Evolutionary conservation across 192 early-diverging fungal species (phyloP), one percentile per base, ranked within the genome.

Genomic region (Coemansia asiatica): DNA sequence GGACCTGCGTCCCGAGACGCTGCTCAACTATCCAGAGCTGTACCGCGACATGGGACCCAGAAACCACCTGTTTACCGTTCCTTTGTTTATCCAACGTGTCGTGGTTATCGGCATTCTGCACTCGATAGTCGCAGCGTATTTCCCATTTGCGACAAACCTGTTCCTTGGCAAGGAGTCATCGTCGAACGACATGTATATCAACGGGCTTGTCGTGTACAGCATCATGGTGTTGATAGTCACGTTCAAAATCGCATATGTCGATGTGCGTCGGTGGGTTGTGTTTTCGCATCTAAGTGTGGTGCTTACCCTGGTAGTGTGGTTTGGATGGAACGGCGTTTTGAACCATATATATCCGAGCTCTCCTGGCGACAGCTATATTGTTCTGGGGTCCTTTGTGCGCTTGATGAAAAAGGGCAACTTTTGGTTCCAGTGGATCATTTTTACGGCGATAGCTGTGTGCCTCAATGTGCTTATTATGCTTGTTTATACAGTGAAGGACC

Each of bases 21-120:
- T 93, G 33, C 47, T 89, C 58, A 79, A 76, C 6, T 85, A 87
- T 33, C 92, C 92, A 1, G 89, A 92, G 71, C 74, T 92, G 50
- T 93, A 93, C 68, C 84, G 81, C 16, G 75, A 76, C 57, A 82
- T 82, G 79, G 79, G 79, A 0, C 79, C 79, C 0, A 19, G 54
- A 1, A 82, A 82, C 67, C 79, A 82, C 47, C 40, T 82, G 71
- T 82, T 76, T 60, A 76, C 79, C 1, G 70, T 76, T 31, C 70
- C 74, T 38, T 51, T 76, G 29, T 82, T 82, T 15, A 19, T 85
- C 0, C 71, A 75, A 9, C 74, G 79, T 12, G 67, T 88, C 22
- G 69, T 84, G 53, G 75, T 86, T 12, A 79, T 87, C 8, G 77
- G 87, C 13, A 48, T 84, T 29, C 44, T 87, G 48, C 84, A 85